Percentiles rank a stretch among this genome's conserved stretches.
Evolutionary conservation across 2,329 filamentous ascomycete species (phyloP).

Genomic region (Fusarium sp.): DNA sequence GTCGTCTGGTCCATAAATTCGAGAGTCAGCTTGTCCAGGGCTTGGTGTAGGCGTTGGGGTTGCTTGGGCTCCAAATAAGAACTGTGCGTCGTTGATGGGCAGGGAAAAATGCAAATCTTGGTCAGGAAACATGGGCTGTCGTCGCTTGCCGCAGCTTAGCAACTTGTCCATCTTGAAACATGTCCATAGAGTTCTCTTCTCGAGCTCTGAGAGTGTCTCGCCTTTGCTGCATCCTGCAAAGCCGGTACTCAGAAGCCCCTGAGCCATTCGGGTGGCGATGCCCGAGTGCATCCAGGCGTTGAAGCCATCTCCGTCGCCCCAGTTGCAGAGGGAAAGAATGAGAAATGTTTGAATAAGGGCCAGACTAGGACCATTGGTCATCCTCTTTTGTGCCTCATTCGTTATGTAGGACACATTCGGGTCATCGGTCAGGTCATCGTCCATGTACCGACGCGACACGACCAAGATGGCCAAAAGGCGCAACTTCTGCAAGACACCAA

Average conservation of each 20-base stretch:
- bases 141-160: constrained; percentile 36
- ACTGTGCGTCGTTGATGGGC: constrained; percentile 31
- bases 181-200: constrained; percentile 38
- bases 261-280: constrained; percentile 41
- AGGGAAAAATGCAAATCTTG: constrained; percentile 29
- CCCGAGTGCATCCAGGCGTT: constrained; percentile 44
- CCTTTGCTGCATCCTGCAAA: constrained; percentile 28
- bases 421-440: accelerated
- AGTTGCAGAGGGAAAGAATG: constrained; percentile 37
- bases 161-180: constrained; percentile 43
- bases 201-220: constrained; percentile 31
- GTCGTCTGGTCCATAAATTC: constrained; percentile 18
- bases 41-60: not conserved
- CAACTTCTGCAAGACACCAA: constrained; percentile 19
- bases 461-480: constrained; percentile 30
- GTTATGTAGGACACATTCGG: constrained; percentile 7
- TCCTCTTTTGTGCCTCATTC: constrained; percentile 24
- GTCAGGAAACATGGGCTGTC: constrained; percentile 38
- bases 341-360: constrained; percentile 37
- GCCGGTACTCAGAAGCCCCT: constrained; percentile 35
- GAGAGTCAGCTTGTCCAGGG: not conserved
- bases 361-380: constrained; percentile 25
- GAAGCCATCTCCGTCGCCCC: constrained; percentile 43
- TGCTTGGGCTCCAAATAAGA: constrained; percentile 25
- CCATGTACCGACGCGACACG: constrained; percentile 30